Conservation (phyloP, 805 yeast genomes). For the Schizosaccharomyces octosporus region DNA sequence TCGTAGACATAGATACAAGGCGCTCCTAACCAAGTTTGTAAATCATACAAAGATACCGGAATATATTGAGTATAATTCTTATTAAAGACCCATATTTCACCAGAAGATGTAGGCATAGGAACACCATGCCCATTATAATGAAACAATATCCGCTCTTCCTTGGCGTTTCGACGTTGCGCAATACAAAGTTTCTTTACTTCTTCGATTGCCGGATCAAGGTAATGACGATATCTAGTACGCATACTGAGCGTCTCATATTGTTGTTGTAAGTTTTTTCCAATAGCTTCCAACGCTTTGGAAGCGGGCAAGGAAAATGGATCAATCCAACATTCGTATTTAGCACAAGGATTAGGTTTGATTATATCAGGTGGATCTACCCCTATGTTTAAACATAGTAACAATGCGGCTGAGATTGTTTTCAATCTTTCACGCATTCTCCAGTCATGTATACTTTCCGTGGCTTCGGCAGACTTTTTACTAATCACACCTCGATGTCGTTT, state of each 20-base stretch:
- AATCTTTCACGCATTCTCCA: constrained; percentile 89
- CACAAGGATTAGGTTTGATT: constrained; percentile 77
- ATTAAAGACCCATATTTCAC: constrained; percentile 96
- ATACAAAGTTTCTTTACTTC: constrained; percentile 82
- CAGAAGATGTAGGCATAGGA: constrained; percentile 85
- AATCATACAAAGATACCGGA: constrained; percentile 81
- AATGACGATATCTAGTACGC: constrained; percentile 72
- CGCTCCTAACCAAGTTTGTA: constrained; percentile 94
- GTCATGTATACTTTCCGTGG: constrained; percentile 38
- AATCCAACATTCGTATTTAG: constrained; percentile 76
- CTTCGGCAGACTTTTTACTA: constrained; percentile 39
- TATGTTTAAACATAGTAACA: constrained; percentile 67
- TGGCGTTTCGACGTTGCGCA: constrained; percentile 66
- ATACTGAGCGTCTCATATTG: constrained; percentile 77
- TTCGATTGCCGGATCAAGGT: constrained; percentile 83
- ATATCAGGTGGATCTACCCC: constrained; percentile 97
- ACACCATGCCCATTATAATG: constrained; percentile 98
- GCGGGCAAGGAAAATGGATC: constrained; percentile 67
- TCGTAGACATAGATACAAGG: constrained; percentile 90
- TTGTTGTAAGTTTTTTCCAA: constrained; percentile 64
- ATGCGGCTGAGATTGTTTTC: constrained; percentile 79
- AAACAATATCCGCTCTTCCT: constrained; percentile 76
- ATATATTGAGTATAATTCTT: constrained; percentile 92
- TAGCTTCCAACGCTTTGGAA: constrained; percentile 70
- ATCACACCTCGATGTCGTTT: constrained; percentile 66